Evolutionary conservation across 805 yeast species (phyloP).

Genomic region (Starmera caribaea): DNA sequence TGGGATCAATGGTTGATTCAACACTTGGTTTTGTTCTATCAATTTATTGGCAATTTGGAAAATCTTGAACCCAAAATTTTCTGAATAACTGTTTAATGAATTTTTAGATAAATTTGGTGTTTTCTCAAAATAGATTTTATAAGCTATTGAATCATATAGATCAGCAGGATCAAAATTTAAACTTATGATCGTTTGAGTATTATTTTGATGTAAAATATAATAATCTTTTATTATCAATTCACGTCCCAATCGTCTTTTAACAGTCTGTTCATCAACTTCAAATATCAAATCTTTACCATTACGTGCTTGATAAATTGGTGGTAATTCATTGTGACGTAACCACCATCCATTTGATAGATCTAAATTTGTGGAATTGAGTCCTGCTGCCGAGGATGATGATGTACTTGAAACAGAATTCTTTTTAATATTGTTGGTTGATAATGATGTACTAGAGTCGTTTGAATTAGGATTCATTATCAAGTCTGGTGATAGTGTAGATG

Average conservation of each 20-base stretch:
- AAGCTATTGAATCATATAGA: constrained; percentile 38
- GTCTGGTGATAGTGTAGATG: neutral
- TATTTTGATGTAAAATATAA: constrained; percentile 64
- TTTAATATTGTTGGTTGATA: constrained; percentile 5
- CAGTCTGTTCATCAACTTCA: constrained; percentile 54
- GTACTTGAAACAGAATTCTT: constrained; percentile 5
- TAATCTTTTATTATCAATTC: constrained; percentile 44
- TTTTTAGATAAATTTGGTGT: constrained; percentile 39
- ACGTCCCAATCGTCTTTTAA: constrained; percentile 50
- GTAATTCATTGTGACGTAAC: constrained; percentile 42
- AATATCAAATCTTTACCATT: constrained; percentile 40
- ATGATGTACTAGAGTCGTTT: neutral
- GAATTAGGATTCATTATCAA: too few species aligned
- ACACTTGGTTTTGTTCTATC: constrained; percentile 14
- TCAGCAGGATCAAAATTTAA: constrained; percentile 44
- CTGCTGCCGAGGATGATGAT: constrained; percentile 1
- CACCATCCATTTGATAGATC: constrained; percentile 52
- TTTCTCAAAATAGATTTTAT: constrained; percentile 24
- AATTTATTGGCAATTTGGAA: constrained; percentile 33
- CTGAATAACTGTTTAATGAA: constrained; percentile 38
- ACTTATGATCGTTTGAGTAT: constrained; percentile 55
- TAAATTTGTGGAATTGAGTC: constrained; percentile 10
- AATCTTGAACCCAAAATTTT: constrained; percentile 41
- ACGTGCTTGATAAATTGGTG: constrained; percentile 35
- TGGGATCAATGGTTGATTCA: constrained; percentile 21